Percentiles rank a stretch among this genome's conserved stretches.
Evolutionary conservation across 331 rosid species (phyloP).

Genomic region (Ulmus americana): DNA sequence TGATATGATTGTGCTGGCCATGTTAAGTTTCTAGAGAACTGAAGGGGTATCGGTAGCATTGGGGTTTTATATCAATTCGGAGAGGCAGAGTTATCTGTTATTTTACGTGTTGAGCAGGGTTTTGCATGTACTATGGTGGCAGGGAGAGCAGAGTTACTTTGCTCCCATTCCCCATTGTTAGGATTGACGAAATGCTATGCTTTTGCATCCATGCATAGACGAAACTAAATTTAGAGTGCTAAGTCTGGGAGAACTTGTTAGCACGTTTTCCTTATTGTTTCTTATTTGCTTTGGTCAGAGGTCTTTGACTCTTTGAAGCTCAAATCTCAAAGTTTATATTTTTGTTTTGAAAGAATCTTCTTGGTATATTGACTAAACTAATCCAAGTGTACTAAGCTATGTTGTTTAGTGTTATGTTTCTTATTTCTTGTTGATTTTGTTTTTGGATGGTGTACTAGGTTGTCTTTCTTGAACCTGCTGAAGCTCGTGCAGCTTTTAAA

Average conservation of each 20-base stretch:
- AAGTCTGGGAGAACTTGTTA: too few species aligned
- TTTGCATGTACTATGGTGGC: not conserved
- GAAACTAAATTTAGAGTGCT: too few species aligned
- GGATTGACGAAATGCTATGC: too few species aligned
- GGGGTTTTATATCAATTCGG: not conserved
- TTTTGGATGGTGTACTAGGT: constrained; percentile 50
- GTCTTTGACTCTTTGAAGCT: too few species aligned
- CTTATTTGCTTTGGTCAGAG: too few species aligned
- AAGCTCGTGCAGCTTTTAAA: constrained; percentile 70
- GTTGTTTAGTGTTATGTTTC: not conserved
- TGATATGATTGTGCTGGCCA: not conserved
- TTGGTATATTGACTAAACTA: not conserved
- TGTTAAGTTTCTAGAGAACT: not conserved
- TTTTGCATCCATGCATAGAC: too few species aligned
- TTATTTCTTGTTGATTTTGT: constrained; percentile 10
- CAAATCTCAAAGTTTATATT: too few species aligned
- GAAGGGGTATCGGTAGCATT: not conserved
- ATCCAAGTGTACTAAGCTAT: constrained; percentile 6
- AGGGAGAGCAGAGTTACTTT: not conserved
- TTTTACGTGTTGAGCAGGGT: constrained; percentile 7
- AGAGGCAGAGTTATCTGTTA: constrained; percentile 3
- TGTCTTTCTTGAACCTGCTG: constrained; percentile 77
- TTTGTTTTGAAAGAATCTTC: too few species aligned
- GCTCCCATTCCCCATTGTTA: not conserved
- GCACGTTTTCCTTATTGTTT: too few species aligned